These are phyloP conservation scores for Dothideomycetes sp. DNA, from an alignment of 2,329 filamentous ascomycete species.

Conservation along the genomic window DNA sequence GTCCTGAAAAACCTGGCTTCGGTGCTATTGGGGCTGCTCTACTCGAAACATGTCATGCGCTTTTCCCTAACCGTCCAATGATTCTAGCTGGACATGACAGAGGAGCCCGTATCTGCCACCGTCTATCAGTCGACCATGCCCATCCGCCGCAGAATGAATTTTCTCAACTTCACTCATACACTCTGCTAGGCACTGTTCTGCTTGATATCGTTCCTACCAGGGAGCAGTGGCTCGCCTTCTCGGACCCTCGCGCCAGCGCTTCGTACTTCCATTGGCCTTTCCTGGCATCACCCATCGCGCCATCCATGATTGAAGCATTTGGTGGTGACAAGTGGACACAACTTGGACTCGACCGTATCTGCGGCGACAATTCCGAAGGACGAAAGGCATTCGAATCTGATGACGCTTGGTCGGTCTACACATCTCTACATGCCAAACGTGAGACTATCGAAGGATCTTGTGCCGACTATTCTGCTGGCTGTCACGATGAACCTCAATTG, in stretches of 20 bases:
- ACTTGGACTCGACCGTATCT: slow-evolving; percentile 25
- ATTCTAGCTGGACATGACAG: slow-evolving; percentile 44
- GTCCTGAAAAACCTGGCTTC: slow-evolving; percentile 24
- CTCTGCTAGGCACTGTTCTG: slow-evolving; percentile 33
- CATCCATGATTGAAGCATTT: slow-evolving; percentile 34
- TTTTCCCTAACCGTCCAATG: slow-evolving; percentile 29
- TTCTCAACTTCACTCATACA: slow-evolving; percentile 20
- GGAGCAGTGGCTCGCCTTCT: slow-evolving; percentile 37
- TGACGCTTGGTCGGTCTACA: slow-evolving; percentile 37
- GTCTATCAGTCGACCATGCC: slow-evolving; percentile 36
- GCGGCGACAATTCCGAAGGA: slow-evolving; percentile 23
- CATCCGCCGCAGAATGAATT: slow-evolving; percentile 14
- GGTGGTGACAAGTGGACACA: slow-evolving; percentile 34
- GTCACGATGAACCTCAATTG: slow-evolving; percentile 33
- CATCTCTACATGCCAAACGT: slow-evolving; percentile 32
- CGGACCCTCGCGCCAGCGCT: slow-evolving; percentile 28
- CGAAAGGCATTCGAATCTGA: slow-evolving; percentile 24
- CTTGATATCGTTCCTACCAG: slow-evolving; percentile 44
- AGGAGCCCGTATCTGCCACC: slow-evolving; percentile 42
- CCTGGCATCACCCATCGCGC: slow-evolving; percentile 38
- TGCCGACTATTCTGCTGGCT: slow-evolving; percentile 41
- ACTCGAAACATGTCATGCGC: slow-evolving; percentile 29
- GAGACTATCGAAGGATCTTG: slow-evolving; percentile 36
- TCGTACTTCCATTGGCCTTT: slow-evolving; percentile 45
- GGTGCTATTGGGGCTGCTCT: slow-evolving; percentile 34